Percentiles rank a stretch among this genome's conserved stretches.
Evolutionary conservation across 106 monocot species (phyloP).

Genomic region (Narthecium ossifragum): DNA sequence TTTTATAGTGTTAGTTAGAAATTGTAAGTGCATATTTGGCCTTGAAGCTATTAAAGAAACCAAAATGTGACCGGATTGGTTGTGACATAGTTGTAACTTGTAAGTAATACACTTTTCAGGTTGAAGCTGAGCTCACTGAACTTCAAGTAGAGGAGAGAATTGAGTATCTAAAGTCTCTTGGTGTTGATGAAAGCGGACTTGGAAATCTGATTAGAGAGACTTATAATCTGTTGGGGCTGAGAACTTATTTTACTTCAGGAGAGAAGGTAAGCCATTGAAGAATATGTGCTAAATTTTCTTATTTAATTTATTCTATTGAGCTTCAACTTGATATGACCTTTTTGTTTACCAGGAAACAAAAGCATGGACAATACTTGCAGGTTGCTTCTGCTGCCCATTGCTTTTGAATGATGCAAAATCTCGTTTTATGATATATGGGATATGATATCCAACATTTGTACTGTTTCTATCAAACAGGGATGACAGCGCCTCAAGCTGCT

Average conservation of each 20-base stretch:
- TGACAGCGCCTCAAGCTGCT: conserved; percentile 99
- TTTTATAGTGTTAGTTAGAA: too few relatives aligned
- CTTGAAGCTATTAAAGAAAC: too few relatives aligned
- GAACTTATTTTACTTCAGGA: conserved; percentile 96
- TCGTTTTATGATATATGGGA: too few relatives aligned
- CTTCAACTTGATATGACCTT: neutral
- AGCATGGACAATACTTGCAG: conserved; percentile 96
- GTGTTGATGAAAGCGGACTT: conserved; percentile 87
- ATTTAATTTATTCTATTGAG: neutral
- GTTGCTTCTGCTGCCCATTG: conserved; percentile 29
- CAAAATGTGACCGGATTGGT: too few relatives aligned
- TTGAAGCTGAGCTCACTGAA: conserved; percentile 94
- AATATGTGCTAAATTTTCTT: neutral
- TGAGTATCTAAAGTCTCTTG: conserved; percentile 83
- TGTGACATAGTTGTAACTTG: too few relatives aligned
- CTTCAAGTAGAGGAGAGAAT: conserved; percentile 77
- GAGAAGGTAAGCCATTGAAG: conserved; percentile 59
- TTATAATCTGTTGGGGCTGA: conserved; percentile 76
- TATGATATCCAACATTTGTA: too few relatives aligned
- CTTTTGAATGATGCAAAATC: too few relatives aligned
- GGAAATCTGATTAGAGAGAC: conserved; percentile 97
- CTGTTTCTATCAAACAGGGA: conserved; percentile 40
- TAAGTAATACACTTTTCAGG: too few relatives aligned
- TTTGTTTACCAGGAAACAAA: conserved; percentile 76
- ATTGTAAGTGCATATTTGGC: too few relatives aligned